These are phyloP conservation scores for Stevia rebaudiana DNA, from an alignment of 140 eudicot species.

Conservation along the genomic window DNA sequence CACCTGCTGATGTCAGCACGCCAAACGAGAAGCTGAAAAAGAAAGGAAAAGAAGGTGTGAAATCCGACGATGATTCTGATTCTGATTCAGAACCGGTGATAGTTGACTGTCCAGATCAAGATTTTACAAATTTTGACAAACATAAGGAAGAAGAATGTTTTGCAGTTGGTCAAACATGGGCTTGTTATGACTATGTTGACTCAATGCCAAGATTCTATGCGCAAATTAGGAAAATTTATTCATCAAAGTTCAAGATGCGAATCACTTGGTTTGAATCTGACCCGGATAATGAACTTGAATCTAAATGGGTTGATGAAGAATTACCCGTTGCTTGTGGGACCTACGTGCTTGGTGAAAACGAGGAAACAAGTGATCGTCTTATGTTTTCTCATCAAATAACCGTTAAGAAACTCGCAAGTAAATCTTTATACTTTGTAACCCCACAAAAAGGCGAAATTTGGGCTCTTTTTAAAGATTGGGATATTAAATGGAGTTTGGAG, in stretches of 20 bases:
- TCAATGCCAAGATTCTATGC: constrained; percentile 86
- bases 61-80: constrained; percentile 6
- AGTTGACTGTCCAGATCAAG: constrained; percentile 43
- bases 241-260: constrained; percentile 41
- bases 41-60: constrained; percentile 6
- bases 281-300: constrained; percentile 33
- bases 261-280: constrained; percentile 69
- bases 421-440: constrained; percentile 26
- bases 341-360: constrained; percentile 33
- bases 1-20: constrained; percentile 14
- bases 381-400: constrained; percentile 62
- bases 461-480: constrained; percentile 83
- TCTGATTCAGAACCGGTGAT: constrained; percentile 28
- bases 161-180: constrained; percentile 72
- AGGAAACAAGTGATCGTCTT: constrained; percentile 32
- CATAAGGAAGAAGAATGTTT: constrained; percentile 44
- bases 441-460: constrained; percentile 77
- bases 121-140: constrained; percentile 63
- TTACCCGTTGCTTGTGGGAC: constrained; percentile 70
- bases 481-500: constrained; percentile 56
- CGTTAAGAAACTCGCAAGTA: constrained; percentile 24
- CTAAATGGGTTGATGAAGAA: constrained; percentile 48
- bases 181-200: constrained; percentile 60
- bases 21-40: constrained; percentile 11
- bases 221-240: constrained; percentile 31